phyloP scores from a whole-genome alignment of 192 early-diverging fungal species.

The Backusella westeae region DNA sequence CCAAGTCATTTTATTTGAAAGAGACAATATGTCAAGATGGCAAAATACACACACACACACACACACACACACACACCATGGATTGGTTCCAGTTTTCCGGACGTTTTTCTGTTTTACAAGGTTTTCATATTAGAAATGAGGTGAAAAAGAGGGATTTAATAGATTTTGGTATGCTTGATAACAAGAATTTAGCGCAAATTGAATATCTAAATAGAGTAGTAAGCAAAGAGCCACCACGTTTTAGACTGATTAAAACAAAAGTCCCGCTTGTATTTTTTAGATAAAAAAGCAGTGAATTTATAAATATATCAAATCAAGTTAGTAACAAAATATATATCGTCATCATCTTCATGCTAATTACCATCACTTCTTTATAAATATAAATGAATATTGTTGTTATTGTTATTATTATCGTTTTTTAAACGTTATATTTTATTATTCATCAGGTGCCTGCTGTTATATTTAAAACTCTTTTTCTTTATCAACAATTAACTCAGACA shows the following conservation, averaged over 20 bases:
- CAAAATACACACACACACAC: not conserved
- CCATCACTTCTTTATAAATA: no score
- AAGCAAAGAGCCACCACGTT: not conserved
- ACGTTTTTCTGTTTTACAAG: not conserved
- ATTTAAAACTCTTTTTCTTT: not conserved
- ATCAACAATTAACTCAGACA: not conserved
- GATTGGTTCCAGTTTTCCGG: not conserved
- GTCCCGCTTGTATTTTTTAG: not conserved
- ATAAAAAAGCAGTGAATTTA: no score
- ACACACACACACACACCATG: not conserved
- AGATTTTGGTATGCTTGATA: not conserved
- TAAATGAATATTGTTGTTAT: not conserved
- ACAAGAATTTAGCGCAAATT: not conserved
- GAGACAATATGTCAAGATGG: not conserved
- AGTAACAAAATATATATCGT: no score
- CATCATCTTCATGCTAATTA: no score
- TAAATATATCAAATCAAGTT: no score
- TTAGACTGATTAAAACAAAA: not conserved
- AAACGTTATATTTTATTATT: not conserved
- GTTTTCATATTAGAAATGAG: no score
- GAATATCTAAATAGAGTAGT: not conserved
- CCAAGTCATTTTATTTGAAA: no score
- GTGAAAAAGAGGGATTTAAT: not conserved
- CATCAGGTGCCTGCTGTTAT: not conserved
- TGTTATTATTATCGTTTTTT: not conserved